phyloP scores from a whole-genome alignment of 345 rosid species.

The Cardamine chenopodiifolia region DNA sequence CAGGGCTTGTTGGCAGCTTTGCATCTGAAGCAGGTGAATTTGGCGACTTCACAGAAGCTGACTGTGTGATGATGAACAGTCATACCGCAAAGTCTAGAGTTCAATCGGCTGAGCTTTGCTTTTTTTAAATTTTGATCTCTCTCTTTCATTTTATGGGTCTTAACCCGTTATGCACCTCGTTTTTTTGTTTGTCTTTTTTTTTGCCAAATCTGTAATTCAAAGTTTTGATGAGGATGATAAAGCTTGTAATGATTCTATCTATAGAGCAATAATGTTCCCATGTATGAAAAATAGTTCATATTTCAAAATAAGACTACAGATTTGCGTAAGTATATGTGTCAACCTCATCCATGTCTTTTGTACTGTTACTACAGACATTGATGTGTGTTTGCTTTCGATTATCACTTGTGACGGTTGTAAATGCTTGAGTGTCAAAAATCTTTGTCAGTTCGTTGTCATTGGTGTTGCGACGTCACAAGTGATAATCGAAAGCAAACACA shows the following conservation, averaged over 20 bases:
- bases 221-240: conserved; percentile 30
- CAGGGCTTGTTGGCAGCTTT: conserved; percentile 79
- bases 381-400: no score
- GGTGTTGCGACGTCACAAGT: neutral
- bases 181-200: neutral
- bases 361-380: neutral
- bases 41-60: conserved; percentile 57
- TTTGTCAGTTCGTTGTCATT: no score
- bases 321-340: neutral
- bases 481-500: neutral
- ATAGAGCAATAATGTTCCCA: neutral
- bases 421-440: no score
- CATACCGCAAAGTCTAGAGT: neutral
- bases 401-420: no score
- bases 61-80: conserved; percentile 46
- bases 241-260: conserved; percentile 33
- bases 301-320: neutral
- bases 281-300: neutral
- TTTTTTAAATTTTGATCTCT: conserved; percentile 41
- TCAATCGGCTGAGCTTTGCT: conserved; percentile 27
- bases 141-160: conserved; percentile 26
- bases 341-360: neutral
- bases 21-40: conserved; percentile 63
- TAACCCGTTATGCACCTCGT: neutral
- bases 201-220: conserved; percentile 26